Evolutionary conservation across 2,329 filamentous ascomycete species (phyloP).

Genomic region (Fusarium sp.): DNA sequence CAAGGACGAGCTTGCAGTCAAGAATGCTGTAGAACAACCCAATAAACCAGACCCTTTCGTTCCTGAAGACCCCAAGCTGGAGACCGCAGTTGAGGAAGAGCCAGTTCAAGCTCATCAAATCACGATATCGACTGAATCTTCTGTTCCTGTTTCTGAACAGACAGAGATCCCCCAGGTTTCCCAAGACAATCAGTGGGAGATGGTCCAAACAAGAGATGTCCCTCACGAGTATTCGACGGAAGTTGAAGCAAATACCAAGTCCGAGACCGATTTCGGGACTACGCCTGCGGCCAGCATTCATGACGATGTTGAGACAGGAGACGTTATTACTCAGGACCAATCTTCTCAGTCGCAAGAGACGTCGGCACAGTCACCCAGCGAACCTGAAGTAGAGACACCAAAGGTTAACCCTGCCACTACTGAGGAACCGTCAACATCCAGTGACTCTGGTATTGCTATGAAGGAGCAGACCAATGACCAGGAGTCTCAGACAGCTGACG

Average conservation of each 20-base stretch:
- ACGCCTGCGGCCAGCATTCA: slow-evolving; percentile 27
- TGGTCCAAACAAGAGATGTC: slow-evolving; percentile 20
- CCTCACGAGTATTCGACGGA: slow-evolving; percentile 12
- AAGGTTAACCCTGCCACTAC: slow-evolving; percentile 9
- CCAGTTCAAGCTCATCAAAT: background rate
- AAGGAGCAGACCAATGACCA: slow-evolving; percentile 34
- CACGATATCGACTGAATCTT: background rate
- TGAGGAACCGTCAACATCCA: slow-evolving; percentile 21
- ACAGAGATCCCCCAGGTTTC: slow-evolving; percentile 11
- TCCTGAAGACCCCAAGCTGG: slow-evolving; percentile 2
- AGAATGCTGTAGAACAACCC: slow-evolving; percentile 9
- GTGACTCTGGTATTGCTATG: slow-evolving; percentile 41
- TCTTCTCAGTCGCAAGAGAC: slow-evolving; percentile 1
- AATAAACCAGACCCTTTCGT: background rate
- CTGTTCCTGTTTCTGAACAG: slow-evolving; percentile 2
- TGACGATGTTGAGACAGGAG: slow-evolving; percentile 9
- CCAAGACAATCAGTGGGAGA: slow-evolving; percentile 31
- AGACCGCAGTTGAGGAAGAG: slow-evolving; percentile 1
- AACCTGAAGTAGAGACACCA: slow-evolving; percentile 23
- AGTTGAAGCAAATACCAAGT: slow-evolving; percentile 33
- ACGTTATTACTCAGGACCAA: background rate
- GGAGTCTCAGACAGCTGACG: slow-evolving; percentile 4
- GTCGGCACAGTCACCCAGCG: slow-evolving; percentile 4
- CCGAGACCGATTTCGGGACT: slow-evolving; percentile 34
- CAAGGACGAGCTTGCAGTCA: background rate